A percentile compares a stretch with the other conserved stretches of the same genome.
These are phyloP conservation scores for Phytopythium helicoides DNA, from an alignment of 352 stramenopile genomes.

Conservation along the genomic window DNA sequence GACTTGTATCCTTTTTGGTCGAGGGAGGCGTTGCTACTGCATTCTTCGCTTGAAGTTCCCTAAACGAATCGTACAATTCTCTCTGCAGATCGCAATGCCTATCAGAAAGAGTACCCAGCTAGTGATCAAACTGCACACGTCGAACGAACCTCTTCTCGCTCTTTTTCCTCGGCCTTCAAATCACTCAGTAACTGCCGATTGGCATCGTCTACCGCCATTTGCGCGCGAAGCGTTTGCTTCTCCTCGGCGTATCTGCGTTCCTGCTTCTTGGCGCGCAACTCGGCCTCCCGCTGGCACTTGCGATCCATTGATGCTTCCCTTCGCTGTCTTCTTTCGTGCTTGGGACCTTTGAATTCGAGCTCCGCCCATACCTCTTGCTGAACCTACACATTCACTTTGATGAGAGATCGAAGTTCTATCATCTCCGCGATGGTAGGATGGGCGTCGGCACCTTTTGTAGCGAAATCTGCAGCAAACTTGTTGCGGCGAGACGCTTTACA, in stretches of 20 bases:
- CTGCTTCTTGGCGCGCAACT: slow-evolving; percentile 42
- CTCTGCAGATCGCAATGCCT: slow-evolving; percentile 22
- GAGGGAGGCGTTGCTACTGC: background rate
- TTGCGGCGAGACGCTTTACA: slow-evolving; percentile 40
- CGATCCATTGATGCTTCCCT: slow-evolving; percentile 62
- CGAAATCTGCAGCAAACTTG: slow-evolving; percentile 41
- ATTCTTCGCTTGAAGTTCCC: slow-evolving; percentile 28
- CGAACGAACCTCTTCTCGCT: slow-evolving; percentile 59
- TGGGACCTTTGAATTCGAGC: slow-evolving; percentile 35
- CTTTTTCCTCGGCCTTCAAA: slow-evolving; percentile 74
- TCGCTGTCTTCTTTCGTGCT: slow-evolving; percentile 33
- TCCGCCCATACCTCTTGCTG: slow-evolving; percentile 37
- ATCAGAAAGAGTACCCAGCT: too few species aligned
- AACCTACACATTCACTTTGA: slow-evolving; percentile 4
- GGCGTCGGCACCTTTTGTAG: slow-evolving; percentile 44
- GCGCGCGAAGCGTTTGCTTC: slow-evolving; percentile 68
- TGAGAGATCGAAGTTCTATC: too few species aligned
- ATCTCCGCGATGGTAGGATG: too few species aligned
- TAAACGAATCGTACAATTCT: slow-evolving; percentile 74
- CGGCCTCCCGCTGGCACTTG: slow-evolving; percentile 39
- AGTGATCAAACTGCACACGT: too few species aligned
- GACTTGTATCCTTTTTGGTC: background rate
- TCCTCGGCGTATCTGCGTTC: slow-evolving; percentile 61
- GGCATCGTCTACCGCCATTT: slow-evolving; percentile 78
- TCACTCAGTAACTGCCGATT: slow-evolving; percentile 73